These are phyloP conservation scores for Umbelopsis sp. DNA, from an alignment of 371 early-diverging fungal species.

Conservation along the genomic window DNA sequence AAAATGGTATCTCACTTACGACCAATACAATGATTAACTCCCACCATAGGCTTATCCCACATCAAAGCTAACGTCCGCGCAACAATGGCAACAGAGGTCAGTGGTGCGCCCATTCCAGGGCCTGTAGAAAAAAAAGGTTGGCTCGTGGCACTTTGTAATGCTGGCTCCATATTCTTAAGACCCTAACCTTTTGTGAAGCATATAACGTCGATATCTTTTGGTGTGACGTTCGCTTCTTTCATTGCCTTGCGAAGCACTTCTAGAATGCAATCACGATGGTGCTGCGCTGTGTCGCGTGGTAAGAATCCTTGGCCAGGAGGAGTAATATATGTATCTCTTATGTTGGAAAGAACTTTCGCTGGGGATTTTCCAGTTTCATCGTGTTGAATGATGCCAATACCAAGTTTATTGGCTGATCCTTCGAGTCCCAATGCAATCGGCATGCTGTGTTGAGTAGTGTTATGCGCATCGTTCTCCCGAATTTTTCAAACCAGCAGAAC, in stretches of 20 bases:
- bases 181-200: constrained; percentile 92
- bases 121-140: constrained; percentile 52
- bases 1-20: constrained; percentile 55
- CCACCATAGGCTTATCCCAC: constrained; percentile 95
- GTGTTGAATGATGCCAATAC: constrained; percentile 96
- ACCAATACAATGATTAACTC: constrained; percentile 99
- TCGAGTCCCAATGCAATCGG: constrained; percentile 86
- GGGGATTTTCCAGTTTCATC: constrained; percentile 35
- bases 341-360: constrained; percentile 85
- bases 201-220: constrained; percentile 88
- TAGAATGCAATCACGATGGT: constrained; percentile 90
- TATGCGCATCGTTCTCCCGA: not conserved
- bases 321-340: constrained; percentile 95
- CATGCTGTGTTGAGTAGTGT: not conserved
- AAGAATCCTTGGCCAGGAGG: constrained; percentile 98
- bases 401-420: constrained; percentile 99
- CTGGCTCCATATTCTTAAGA: not conserved
- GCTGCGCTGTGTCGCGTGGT: constrained; percentile 96
- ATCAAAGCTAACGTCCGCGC: constrained; percentile 93
- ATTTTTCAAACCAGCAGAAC: not conserved
- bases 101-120: constrained; percentile 99
- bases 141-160: not conserved
- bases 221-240: constrained; percentile 73
- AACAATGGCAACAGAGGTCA: constrained; percentile 92
- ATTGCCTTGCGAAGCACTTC: constrained; percentile 83